Conservation (phyloP, 495 filamentous ascomycete species). For the Trichoderma virens region DNA sequence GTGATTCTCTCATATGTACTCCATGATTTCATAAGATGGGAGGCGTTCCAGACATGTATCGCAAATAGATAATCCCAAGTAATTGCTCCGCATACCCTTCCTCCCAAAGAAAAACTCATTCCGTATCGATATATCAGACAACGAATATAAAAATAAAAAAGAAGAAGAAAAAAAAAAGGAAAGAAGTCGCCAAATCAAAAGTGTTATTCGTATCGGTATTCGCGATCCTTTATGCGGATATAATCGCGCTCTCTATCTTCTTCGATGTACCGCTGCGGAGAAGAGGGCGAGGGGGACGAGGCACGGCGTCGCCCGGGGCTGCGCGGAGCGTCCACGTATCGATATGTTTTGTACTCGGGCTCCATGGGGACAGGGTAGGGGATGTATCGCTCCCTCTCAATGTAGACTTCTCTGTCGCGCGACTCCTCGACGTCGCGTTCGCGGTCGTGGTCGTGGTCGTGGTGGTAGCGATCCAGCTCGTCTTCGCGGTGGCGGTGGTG, state of each 20-base stretch:
- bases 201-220: background rate
- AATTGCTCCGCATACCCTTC: background rate
- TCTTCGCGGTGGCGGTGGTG: slow-evolving; percentile 1
- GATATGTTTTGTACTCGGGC: slow-evolving; percentile 36
- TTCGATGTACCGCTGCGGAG: slow-evolving; percentile 6
- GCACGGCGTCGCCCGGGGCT: slow-evolving; percentile 3
- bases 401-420: slow-evolving; percentile 35
- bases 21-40: background rate
- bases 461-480: slow-evolving; percentile 1
- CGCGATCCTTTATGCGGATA: slow-evolving; percentile 1
- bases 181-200: background rate
- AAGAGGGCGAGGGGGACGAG: background rate
- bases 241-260: background rate
- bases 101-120: background rate
- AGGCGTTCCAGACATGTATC: background rate
- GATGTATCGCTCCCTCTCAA: slow-evolving; percentile 39
- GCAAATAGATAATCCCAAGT: background rate
- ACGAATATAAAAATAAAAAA: background rate
- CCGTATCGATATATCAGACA: background rate
- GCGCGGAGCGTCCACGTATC: slow-evolving; percentile 39
- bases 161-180: background rate
- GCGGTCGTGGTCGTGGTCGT: slow-evolving; percentile 13
- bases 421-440: slow-evolving; percentile 31
- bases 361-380: slow-evolving; percentile 23
- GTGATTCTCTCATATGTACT: background rate